These are phyloP conservation scores for Paecilomyces fulvus DNA, from an alignment of 2,329 filamentous ascomycete genomes.

Conservation along the genomic window DNA sequence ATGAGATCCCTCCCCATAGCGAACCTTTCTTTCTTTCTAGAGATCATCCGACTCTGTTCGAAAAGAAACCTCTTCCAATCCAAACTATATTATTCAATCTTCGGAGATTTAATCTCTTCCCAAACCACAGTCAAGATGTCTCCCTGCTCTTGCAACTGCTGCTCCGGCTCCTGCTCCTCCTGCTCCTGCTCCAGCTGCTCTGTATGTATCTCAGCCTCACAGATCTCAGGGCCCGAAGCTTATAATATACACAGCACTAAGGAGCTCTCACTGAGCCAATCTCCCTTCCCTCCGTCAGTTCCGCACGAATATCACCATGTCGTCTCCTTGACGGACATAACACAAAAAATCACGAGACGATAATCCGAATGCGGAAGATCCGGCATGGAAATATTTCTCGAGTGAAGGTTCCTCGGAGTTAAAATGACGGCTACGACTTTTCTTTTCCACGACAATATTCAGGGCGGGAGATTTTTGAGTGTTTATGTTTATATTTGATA, in stretches of 20 bases:
- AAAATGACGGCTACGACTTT: not conserved
- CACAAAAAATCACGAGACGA: not conserved
- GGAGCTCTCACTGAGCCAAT: not conserved
- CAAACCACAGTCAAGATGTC: conserved; percentile 25
- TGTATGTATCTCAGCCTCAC: conserved; percentile 18
- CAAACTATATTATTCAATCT: not conserved
- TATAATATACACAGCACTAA: not conserved
- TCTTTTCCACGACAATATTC: not conserved
- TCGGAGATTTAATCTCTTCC: conserved; percentile 6
- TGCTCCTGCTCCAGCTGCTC: conserved; percentile 32
- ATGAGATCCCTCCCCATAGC: not conserved
- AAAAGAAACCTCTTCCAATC: not conserved
- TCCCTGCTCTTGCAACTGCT: conserved; percentile 35
- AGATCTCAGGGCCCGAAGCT: not conserved
- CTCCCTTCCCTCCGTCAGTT: not conserved
- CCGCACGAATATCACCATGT: not conserved
- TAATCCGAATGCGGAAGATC: not conserved
- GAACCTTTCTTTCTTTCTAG: not conserved
- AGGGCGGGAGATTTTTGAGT: not conserved
- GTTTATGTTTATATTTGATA: not conserved
- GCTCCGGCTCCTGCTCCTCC: conserved; percentile 30
- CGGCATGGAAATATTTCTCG: not conserved
- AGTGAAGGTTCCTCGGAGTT: not conserved
- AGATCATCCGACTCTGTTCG: not conserved
- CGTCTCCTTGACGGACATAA: not conserved